Conservation (phyloP, 169 alveolate genomes). For the Sarcocystis neurona region DNA sequence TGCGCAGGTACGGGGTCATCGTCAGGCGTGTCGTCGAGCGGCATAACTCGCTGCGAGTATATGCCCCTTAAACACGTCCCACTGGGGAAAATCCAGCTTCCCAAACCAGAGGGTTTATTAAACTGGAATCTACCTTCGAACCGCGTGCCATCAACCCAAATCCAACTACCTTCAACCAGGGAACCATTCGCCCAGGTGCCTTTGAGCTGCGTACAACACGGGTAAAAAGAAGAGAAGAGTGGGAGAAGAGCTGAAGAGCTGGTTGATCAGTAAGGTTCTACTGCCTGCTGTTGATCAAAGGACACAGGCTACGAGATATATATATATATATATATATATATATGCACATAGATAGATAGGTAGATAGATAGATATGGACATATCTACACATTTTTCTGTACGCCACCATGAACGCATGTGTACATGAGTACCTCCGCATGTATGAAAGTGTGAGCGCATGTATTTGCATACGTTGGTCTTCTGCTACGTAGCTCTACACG, state of each 20-base stretch:
- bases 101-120: constrained; percentile 85
- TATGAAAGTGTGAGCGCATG: too few relatives aligned
- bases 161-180: constrained; percentile 85
- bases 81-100: constrained; percentile 79
- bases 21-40: constrained; percentile 63
- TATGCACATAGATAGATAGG: too few relatives aligned
- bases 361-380: too few relatives aligned
- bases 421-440: too few relatives aligned
- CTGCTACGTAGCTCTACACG: too few relatives aligned
- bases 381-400: too few relatives aligned
- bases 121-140: constrained; percentile 81
- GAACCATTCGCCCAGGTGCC: constrained; percentile 86
- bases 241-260: background rate
- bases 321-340: too few relatives aligned
- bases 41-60: constrained; percentile 76
- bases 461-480: too few relatives aligned
- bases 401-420: too few relatives aligned
- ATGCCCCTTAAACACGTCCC: constrained; percentile 79
- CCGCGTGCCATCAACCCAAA: constrained; percentile 79
- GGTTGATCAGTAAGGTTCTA: too few relatives aligned
- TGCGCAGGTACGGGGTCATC: constrained; percentile 20
- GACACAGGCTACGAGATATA: too few relatives aligned
- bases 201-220: constrained; percentile 63
- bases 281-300: too few relatives aligned
- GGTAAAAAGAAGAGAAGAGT: background rate